Percentiles rank a stretch among this genome's conserved stretches.
Conservation (phyloP, 495 filamentous ascomycete genomes). For the Sabuloglossum arenarium region DNA sequence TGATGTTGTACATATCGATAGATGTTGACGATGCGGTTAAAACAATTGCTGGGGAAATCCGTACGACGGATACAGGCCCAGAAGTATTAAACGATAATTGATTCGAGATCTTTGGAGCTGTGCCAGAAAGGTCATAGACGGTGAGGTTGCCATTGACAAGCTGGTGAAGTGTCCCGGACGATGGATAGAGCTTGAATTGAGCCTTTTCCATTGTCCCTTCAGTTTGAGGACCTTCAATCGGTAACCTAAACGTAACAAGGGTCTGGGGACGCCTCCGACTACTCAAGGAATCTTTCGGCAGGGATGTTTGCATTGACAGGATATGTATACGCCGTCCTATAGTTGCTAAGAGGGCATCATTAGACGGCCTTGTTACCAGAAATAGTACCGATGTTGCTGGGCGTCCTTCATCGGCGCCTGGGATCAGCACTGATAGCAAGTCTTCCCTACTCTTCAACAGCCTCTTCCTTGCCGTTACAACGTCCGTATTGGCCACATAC, state of each 20-base stretch:
- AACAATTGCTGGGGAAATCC: conserved; percentile 14
- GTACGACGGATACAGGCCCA: conserved; percentile 20
- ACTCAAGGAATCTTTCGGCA: background rate
- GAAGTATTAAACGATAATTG: conserved; percentile 3
- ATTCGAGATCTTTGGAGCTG: conserved; percentile 19
- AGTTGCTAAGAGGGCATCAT: background rate
- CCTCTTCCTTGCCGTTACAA: conserved; percentile 21
- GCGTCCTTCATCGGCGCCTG: background rate
- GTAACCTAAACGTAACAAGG: background rate
- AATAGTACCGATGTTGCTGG: background rate
- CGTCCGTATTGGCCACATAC: conserved; percentile 17
- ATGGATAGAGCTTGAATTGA: conserved; percentile 24
- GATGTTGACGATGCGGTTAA: conserved; percentile 9
- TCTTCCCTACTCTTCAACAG: conserved; percentile 25
- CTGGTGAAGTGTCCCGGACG: conserved; percentile 32
- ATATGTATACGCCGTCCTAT: background rate
- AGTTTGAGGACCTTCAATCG: background rate
- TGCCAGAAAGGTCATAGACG: conserved; percentile 28
- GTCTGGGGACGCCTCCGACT: background rate
- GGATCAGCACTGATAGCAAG: conserved; percentile 13
- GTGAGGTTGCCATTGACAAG: conserved; percentile 22
- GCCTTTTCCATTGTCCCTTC: background rate
- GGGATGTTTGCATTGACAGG: background rate
- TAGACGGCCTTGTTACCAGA: background rate
- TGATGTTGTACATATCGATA: conserved; percentile 17